phyloP scores from a whole-genome alignment of 352 stramenopile species.

The Phytophthora ramorum region DNA sequence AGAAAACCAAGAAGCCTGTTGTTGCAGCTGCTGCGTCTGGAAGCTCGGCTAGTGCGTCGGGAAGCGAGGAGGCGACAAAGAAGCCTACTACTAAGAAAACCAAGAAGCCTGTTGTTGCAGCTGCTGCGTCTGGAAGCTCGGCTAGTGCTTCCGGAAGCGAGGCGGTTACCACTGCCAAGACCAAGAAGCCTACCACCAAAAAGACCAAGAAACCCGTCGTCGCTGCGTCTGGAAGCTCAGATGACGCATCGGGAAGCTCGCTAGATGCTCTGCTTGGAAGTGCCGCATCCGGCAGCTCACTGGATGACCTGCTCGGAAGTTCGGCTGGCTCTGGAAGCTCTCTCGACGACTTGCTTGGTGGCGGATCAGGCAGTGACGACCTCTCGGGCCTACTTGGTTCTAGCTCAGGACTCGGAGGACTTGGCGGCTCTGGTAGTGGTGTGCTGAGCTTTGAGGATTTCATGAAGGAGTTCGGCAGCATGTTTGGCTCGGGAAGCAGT shows the following conservation, averaged over 20 bases:
- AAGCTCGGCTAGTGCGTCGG: background rate
- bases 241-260: constrained; percentile 8
- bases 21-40: background rate
- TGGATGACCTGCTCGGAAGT: constrained; percentile 17
- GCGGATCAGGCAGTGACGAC: constrained; percentile 2
- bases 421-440: constrained; percentile 10
- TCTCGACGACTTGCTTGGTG: constrained; percentile 14
- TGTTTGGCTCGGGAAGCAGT: constrained; percentile 26
- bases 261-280: constrained; percentile 15
- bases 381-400: constrained; percentile 4
- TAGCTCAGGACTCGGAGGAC: background rate
- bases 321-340: constrained; percentile 8
- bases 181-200: constrained; percentile 9
- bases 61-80: background rate
- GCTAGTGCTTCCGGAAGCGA: constrained; percentile 9
- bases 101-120: constrained; percentile 4
- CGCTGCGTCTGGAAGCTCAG: constrained; percentile 3
- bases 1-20: constrained; percentile 22
- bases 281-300: background rate
- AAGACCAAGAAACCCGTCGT: constrained; percentile 1
- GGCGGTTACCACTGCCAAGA: background rate
- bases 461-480: constrained; percentile 20
- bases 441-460: constrained; percentile 21
- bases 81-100: constrained; percentile 17
- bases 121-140: background rate